Percentiles rank a stretch among this genome's conserved stretches.
These are phyloP conservation scores for Saturnispora bothae DNA, from an alignment of 805 yeast genomes.

Conservation along the genomic window DNA sequence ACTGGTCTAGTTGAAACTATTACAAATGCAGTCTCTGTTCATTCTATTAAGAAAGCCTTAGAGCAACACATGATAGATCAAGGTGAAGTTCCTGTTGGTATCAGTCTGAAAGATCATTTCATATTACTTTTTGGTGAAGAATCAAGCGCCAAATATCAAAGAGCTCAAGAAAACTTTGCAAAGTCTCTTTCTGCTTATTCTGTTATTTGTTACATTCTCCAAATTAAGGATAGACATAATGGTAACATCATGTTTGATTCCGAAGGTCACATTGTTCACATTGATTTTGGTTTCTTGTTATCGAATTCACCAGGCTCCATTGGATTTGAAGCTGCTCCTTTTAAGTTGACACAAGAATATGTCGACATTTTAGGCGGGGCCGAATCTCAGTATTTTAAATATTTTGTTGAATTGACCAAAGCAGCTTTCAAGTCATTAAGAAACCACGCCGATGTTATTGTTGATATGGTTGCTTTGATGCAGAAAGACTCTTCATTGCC, in stretches of 20 bases:
- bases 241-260: conserved; percentile 96
- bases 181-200: conserved; percentile 86
- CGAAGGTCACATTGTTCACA: conserved; percentile 91
- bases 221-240: conserved; percentile 92
- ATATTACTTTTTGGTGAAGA: conserved; percentile 61
- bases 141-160: conserved; percentile 41
- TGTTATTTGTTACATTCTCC: conserved; percentile 77
- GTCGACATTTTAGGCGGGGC: conserved; percentile 80
- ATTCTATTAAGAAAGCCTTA: conserved; percentile 85
- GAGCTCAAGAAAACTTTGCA: conserved; percentile 81
- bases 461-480: conserved; percentile 87
- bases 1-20: conserved; percentile 94
- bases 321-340: conserved; percentile 96
- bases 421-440: conserved; percentile 68
- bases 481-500: conserved; percentile 84
- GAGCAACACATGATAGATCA: conserved; percentile 61
- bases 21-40: conserved; percentile 87
- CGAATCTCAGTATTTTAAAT: conserved; percentile 46
- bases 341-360: conserved; percentile 83
- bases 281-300: conserved; percentile 88
- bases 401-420: conserved; percentile 55
- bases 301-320: conserved; percentile 96
- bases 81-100: conserved; percentile 64
- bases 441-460: conserved; percentile 59
- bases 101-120: conserved; percentile 73